These are phyloP conservation scores for Pelargonium citronellum DNA, from an alignment of 441 rosid species.

Conservation along the genomic window DNA sequence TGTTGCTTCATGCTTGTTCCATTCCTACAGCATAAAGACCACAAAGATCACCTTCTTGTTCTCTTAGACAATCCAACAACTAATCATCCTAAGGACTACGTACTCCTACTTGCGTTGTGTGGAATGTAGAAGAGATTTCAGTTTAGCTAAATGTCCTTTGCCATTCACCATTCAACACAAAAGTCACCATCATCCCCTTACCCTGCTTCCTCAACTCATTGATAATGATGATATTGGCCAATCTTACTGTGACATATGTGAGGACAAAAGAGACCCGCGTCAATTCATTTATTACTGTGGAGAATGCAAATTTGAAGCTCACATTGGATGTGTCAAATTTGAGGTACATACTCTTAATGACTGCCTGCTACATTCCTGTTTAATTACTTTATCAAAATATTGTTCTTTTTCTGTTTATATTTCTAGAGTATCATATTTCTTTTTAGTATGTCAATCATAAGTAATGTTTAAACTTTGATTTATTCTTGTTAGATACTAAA, in stretches of 20 bases:
- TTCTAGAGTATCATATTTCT: too few species aligned
- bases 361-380: neutral
- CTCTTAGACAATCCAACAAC: neutral
- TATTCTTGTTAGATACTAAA: neutral
- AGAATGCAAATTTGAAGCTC: conserved; percentile 12
- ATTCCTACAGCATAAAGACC: neutral
- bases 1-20: neutral
- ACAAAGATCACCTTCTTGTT: neutral
- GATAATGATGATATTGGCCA: neutral
- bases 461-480: too few species aligned
- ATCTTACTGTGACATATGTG: conserved; percentile 26
- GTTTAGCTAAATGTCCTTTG: conserved; percentile 9
- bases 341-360: conserved; percentile 14
- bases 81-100: neutral
- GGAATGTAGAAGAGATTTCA: conserved; percentile 4
- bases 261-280: conserved; percentile 5
- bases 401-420: too few species aligned
- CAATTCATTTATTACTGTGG: conserved; percentile 17
- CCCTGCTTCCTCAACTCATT: neutral
- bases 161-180: neutral
- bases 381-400: too few species aligned
- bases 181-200: conserved; percentile 18
- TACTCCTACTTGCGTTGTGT: conserved; percentile 14
- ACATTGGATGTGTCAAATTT: conserved; percentile 6
- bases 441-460: too few species aligned